Conservation (phyloP, 2,329 filamentous ascomycete species). For the Fusarium nanum region DNA sequence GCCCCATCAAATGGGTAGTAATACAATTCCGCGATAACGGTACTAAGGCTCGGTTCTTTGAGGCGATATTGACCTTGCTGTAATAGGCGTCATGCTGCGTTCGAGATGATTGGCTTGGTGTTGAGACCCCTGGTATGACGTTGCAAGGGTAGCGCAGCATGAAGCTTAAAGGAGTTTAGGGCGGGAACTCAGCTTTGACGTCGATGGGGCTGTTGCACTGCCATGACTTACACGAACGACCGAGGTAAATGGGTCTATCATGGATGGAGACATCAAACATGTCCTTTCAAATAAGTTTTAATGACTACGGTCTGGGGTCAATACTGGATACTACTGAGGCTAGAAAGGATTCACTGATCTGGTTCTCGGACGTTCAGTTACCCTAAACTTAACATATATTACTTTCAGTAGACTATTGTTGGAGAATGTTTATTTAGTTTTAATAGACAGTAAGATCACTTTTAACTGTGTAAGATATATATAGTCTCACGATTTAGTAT, state of each 20-base stretch:
- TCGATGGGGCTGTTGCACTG: not conserved
- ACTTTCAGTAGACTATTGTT: not conserved
- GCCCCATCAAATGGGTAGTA: not conserved
- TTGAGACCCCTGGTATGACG: not conserved
- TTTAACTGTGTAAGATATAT: too few relatives aligned
- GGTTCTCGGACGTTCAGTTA: not conserved
- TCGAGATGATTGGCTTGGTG: conserved; percentile 3
- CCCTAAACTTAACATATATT: not conserved
- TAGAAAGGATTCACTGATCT: not conserved
- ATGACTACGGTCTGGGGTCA: not conserved
- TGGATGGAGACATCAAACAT: too few relatives aligned
- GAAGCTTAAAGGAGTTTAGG: conserved; percentile 14
- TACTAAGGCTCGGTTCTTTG: not conserved
- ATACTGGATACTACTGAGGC: not conserved
- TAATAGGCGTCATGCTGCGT: conserved; percentile 4
- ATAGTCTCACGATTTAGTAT: fast-evolving
- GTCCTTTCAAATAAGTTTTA: too few relatives aligned
- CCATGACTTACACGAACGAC: not conserved
- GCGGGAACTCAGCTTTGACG: not conserved
- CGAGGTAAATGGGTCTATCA: not conserved
- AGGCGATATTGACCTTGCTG: conserved; percentile 13
- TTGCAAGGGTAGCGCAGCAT: conserved; percentile 15
- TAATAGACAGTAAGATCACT: too few relatives aligned
- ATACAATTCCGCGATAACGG: not conserved
- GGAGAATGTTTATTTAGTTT: too few relatives aligned